Base-by-base conservation (phyloP, 2,329 filamentous ascomycete species). In the Aschersonia sp. region DNA sequence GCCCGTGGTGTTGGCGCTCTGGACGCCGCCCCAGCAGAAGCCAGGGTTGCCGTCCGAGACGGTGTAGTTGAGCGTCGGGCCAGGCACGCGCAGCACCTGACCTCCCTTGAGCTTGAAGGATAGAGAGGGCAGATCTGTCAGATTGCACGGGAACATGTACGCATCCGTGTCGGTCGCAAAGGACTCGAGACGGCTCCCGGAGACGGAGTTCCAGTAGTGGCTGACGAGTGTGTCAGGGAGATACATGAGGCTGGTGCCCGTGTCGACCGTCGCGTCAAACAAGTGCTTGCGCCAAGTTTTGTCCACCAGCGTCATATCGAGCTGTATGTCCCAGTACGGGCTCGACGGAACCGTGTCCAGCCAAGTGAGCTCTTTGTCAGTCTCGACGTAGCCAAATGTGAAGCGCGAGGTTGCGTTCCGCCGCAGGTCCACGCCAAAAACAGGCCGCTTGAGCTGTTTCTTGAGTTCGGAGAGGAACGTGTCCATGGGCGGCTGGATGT, bases 21-120 rank as follows among this genome's bases (percentile, higher is more conserved):
- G 87, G 52, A 94, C 75, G 45, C 85, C 87, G 48, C 86, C 86
- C 61, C 78, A 89, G 71, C 87, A 92, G 48, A 61, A 70, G 31
- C 70, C 70, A 2, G 65, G 65, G 9, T 71, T 69, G 12, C 71
- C 64, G 9, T 70, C 62, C 30, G 72, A 64, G 10, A 68, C 61
- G 1, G 76, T 68, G 55, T 78, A 82, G 51, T 75, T 72, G 51
- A 83, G 64, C 49, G 76, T 70, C 2, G 60, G 59, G 1, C 78
- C 78, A 0, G 76, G 71, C 5, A 84, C 67, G 28, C 66, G 75
- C 9, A 74, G 67, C 40, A 71, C 61, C 53, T 77, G 68, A 44
- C 67, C 62, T 44, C 70, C 66, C 29, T 68, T 65, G 40, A 82
- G 56, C 41, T 72, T 72, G 57, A 82, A 70, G 40, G 69, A 64